Conservation (phyloP, 495 filamentous ascomycete genomes). For the Penicillium bovifimosum region DNA sequence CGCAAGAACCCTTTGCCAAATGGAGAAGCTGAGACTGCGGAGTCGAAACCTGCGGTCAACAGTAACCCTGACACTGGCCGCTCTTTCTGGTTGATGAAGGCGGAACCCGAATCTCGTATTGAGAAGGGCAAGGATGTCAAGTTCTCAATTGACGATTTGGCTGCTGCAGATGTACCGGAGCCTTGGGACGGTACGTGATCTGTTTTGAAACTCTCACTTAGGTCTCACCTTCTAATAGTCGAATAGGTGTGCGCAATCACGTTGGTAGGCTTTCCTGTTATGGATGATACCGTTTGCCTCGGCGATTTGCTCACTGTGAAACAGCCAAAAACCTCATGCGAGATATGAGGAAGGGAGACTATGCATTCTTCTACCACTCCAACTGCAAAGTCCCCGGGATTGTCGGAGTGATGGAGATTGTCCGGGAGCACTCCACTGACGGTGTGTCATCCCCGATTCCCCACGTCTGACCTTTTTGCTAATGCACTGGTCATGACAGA, state of each 20-base stretch:
- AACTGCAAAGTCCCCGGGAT: slow-evolving; percentile 88
- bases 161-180: slow-evolving; percentile 62
- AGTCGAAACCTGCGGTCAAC: slow-evolving; percentile 6
- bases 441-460: slow-evolving; percentile 41
- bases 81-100: slow-evolving; percentile 90
- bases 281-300: slow-evolving; percentile 6
- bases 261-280: slow-evolving; percentile 35
- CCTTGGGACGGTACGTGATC: slow-evolving; percentile 72
- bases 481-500: slow-evolving; percentile 42
- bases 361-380: slow-evolving; percentile 97
- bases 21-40: slow-evolving; percentile 6
- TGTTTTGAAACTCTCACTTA: background rate
- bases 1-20: slow-evolving; percentile 23
- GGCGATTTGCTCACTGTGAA: slow-evolving; percentile 13
- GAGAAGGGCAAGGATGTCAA: slow-evolving; percentile 83
- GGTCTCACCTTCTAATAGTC: slow-evolving; percentile 14
- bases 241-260: slow-evolving; percentile 52
- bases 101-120: slow-evolving; percentile 80
- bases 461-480: background rate
- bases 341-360: slow-evolving; percentile 84
- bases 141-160: slow-evolving; percentile 92
- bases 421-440: slow-evolving; percentile 73
- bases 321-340: slow-evolving; percentile 79
- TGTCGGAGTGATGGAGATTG: slow-evolving; percentile 90
- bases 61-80: slow-evolving; percentile 18